Base-by-base conservation (phyloP, 306 rosid genomes). In the Inga laurina region DNA sequence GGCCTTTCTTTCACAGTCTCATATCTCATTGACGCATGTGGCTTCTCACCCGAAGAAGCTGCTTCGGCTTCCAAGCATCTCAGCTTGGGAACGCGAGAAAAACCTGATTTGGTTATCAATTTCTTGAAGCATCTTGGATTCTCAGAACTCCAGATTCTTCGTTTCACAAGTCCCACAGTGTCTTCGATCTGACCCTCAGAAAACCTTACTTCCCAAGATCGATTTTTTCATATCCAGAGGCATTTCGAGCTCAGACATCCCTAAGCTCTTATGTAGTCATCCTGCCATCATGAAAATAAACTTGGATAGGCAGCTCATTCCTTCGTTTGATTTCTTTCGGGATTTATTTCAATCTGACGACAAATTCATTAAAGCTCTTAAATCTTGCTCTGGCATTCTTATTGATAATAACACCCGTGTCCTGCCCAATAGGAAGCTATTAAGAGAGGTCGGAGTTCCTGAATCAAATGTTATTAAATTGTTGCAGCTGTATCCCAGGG, bases 151-250 rank as follows among this genome's bases (percentile, higher is more conserved):
- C 32, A 24, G 74, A 10, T 37, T 7, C 9, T 45, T 48, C 1
- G 1, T 2, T 2, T 72, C 64, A 2, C 62, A 0, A 37, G 7
- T 39, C 74, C 74, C 74, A 0, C 15, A 3, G 27, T 2, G 10
- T 9, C 74, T 70, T 41, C 49, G 74, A 70, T 39, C 1, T 70
- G 74, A 70, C 22, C 74, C 52, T 41, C 15, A 18, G 7, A 70
- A 70, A 19, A 21, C 18, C 18, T 41, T 70, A 8, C 32, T 39
- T 0, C 51, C 74, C 3, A 73, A 73, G 44, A 21, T 81, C 11
- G 84, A 81, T 4, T 81, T 73, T 81, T 74, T 81, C 12, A 74
- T 46, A 59, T 81, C 67, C 30, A 74, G 41, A 61, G 84, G 79
- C 21, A 18, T 74, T 34, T 70, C 32, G 49, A 70, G 18, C 32